These are phyloP conservation scores for Pulveroboletus sp. DNA, from an alignment of 768 basidiomycete genomes.

Conservation along the genomic window DNA sequence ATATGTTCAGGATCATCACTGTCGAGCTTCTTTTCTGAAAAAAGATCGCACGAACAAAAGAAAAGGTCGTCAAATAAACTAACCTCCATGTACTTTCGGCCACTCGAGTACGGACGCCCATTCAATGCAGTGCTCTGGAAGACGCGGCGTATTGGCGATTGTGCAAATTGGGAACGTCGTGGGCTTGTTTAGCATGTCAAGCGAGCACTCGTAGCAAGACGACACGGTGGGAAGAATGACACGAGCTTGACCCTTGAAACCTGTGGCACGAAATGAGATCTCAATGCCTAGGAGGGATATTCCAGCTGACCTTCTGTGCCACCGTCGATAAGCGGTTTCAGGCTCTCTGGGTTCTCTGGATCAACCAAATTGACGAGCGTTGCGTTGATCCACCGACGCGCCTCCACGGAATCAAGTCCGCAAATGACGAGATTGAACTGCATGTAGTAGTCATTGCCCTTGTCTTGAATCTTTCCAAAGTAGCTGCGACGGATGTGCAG, in stretches of 20 bases:
- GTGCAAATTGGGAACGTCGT: constrained; percentile 98
- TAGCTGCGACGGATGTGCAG: constrained; percentile 49
- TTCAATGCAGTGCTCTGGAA: constrained; percentile 98
- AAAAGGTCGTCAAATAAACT: constrained; percentile 5
- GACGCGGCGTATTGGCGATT: constrained; percentile 95
- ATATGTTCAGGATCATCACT: constrained; percentile 98
- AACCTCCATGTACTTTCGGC: constrained; percentile 90
- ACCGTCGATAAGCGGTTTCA: constrained; percentile 97
- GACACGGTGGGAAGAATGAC: constrained; percentile 94
- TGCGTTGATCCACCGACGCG: constrained; percentile 97
- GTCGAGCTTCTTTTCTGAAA: constrained; percentile 84
- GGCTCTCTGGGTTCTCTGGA: constrained; percentile 82
- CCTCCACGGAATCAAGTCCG: constrained; percentile 95
- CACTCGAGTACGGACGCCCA: constrained; percentile 99
- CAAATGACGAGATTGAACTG: constrained; percentile 97
- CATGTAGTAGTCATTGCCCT: constrained; percentile 90
- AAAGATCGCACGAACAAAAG: constrained; percentile 1
- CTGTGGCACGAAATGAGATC: constrained; percentile 36
- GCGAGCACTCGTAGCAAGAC: constrained; percentile 96
- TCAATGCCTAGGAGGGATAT: background rate
- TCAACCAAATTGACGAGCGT: constrained; percentile 95
- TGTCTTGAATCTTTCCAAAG: constrained; percentile 97
- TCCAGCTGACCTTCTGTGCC: constrained; percentile 82
- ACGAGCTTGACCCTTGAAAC: constrained; percentile 97
- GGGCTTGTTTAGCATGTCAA: constrained; percentile 97